A percentile compares a stretch with the other conserved stretches of the same genome.
Evolutionary conservation across 345 rosid species (phyloP).

Genomic region (Ceriops tagal): DNA sequence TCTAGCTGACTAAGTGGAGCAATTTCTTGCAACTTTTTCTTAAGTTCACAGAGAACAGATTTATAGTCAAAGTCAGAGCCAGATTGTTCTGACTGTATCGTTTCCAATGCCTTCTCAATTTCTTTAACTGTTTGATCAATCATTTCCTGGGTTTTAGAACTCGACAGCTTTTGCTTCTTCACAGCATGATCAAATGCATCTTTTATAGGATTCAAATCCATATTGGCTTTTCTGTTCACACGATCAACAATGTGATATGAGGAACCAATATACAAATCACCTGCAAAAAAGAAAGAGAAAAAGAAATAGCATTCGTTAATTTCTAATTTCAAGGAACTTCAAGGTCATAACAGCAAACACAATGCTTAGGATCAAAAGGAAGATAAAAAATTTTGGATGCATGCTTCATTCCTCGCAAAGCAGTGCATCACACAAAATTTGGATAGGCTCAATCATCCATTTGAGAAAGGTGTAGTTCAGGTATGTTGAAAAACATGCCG

Average conservation of each 20-base stretch:
- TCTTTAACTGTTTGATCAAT: constrained; percentile 48
- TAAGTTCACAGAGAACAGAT: constrained; percentile 39
- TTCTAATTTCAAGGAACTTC: no score
- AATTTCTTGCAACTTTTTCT: constrained; percentile 39
- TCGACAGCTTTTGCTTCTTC: constrained; percentile 65
- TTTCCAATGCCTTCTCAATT: constrained; percentile 41
- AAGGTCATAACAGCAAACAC: no score
- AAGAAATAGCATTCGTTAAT: no score
- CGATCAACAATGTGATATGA: background rate
- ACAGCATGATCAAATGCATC: constrained; percentile 78
- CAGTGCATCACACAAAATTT: no score
- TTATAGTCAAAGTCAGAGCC: constrained; percentile 28
- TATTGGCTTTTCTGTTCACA: constrained; percentile 15
- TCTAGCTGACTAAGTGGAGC: constrained; percentile 50
- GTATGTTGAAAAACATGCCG: no score
- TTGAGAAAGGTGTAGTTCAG: no score
- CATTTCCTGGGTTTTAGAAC: constrained; percentile 51
- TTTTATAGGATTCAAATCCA: constrained; percentile 69
- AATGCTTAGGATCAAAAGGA: no score
- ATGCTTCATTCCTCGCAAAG: no score
- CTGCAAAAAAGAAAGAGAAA: background rate
- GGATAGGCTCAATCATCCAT: no score
- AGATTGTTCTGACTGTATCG: constrained; percentile 22
- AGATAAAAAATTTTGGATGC: no score
- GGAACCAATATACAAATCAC: constrained; percentile 1